Evolutionary conservation across 148 eudicot species (phyloP).

Genomic region (Chenopodium formosanum): DNA sequence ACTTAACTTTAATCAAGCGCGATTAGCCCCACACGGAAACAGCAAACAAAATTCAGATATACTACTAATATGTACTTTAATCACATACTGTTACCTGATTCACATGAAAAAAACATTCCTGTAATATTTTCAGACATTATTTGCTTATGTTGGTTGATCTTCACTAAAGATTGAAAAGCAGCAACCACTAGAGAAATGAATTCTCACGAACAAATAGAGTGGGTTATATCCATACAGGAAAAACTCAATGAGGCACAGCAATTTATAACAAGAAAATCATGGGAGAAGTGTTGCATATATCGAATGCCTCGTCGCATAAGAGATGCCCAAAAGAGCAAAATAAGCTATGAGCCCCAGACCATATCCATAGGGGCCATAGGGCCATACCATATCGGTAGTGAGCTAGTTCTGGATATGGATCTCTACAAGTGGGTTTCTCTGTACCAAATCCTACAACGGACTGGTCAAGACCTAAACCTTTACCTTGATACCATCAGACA

Average conservation of each 20-base stretch:
- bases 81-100: too few species aligned
- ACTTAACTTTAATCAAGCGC: too few species aligned
- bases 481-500: slow-evolving; percentile 5
- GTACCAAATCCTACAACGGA: slow-evolving; percentile 4
- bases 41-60: too few species aligned
- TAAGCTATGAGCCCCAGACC: slow-evolving; percentile 15
- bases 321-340: not conserved
- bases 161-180: too few species aligned
- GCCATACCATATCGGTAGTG: slow-evolving; percentile 14
- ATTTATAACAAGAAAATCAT: slow-evolving; percentile 11
- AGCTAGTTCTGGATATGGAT: slow-evolving; percentile 6
- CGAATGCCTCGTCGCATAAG: slow-evolving; percentile 19
- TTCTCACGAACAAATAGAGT: too few species aligned
- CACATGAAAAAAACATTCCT: too few species aligned
- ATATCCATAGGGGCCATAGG: slow-evolving; percentile 26
- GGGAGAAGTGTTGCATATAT: slow-evolving; percentile 23
- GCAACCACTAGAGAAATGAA: too few species aligned
- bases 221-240: slow-evolving; percentile 15
- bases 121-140: too few species aligned
- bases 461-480: not conserved
- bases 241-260: slow-evolving; percentile 9
- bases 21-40: too few species aligned
- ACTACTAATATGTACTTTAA: too few species aligned
- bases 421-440: slow-evolving; percentile 15
- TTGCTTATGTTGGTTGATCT: too few species aligned